phyloP scores from a whole-genome alignment of 805 yeast species.

The Kodamaea sagamina region DNA sequence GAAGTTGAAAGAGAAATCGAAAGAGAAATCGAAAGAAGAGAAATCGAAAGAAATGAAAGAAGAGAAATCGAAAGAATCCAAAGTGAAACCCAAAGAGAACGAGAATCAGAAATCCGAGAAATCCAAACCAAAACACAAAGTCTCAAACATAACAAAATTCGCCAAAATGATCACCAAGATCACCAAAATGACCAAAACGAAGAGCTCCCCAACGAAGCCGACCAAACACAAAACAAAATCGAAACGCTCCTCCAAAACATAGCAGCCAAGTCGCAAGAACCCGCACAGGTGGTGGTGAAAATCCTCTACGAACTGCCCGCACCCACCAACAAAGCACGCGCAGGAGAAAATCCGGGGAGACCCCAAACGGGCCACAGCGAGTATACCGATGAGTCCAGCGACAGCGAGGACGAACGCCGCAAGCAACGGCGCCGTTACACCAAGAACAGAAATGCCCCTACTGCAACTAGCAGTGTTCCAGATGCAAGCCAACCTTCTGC shows the following conservation, averaged over 20 bases:
- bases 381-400: slow-evolving; percentile 1
- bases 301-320: background rate
- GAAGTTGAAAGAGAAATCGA: no score
- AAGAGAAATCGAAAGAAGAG: background rate
- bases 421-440: slow-evolving; percentile 3
- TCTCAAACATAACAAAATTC: no score
- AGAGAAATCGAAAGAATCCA: background rate
- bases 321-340: background rate
- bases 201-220: no score
- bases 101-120: slow-evolving; percentile 4
- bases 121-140: background rate
- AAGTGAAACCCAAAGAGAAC: background rate
- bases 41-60: background rate
- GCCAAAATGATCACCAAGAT: no score
- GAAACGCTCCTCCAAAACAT: no score
- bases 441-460: slow-evolving; percentile 1
- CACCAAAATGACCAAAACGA: no score
- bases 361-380: background rate
- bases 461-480: background rate
- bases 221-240: no score
- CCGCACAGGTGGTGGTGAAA: no score
- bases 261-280: no score
- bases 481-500: background rate
- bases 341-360: slow-evolving; percentile 4
- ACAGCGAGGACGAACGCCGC: slow-evolving; percentile 1